These are phyloP conservation scores for Cymbidium sinense DNA, from an alignment of 106 monocot species.

Conservation along the genomic window DNA sequence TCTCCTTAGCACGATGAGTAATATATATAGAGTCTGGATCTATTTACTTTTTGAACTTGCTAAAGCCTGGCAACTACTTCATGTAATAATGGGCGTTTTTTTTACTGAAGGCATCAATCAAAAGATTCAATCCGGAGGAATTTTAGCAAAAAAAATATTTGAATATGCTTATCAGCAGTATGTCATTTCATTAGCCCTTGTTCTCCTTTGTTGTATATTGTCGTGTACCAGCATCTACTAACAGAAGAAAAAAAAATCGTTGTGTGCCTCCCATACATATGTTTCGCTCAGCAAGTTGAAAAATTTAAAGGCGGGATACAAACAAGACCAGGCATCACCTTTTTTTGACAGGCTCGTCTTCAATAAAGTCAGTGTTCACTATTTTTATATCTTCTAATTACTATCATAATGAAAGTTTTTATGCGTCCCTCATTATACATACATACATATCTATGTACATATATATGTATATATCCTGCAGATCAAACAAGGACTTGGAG, in stretches of 20 bases:
- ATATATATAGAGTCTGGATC: background rate
- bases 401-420: background rate
- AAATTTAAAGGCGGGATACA: slow-evolving; percentile 65
- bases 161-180: slow-evolving; percentile 83
- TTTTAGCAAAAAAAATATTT: slow-evolving; percentile 44
- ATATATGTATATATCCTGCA: slow-evolving; percentile 6
- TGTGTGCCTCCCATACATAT: background rate
- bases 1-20: background rate
- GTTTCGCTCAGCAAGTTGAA: slow-evolving; percentile 53
- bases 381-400: background rate
- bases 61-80: background rate
- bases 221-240: background rate
- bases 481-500: slow-evolving; percentile 86
- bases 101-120: slow-evolving; percentile 56
- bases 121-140: slow-evolving; percentile 71
- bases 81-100: background rate
- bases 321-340: slow-evolving; percentile 79
- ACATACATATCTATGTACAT: too few relatives aligned
- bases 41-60: background rate
- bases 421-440: background rate
- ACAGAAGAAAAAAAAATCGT: too few relatives aligned
- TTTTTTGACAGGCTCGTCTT: slow-evolving; percentile 82
- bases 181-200: background rate
- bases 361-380: slow-evolving; percentile 50
- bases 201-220: slow-evolving; percentile 3